Percentiles rank a stretch among this genome's conserved stretches.
phyloP scores from a whole-genome alignment of 768 basidiomycete genomes.

The Lactarius sanguifluus region DNA sequence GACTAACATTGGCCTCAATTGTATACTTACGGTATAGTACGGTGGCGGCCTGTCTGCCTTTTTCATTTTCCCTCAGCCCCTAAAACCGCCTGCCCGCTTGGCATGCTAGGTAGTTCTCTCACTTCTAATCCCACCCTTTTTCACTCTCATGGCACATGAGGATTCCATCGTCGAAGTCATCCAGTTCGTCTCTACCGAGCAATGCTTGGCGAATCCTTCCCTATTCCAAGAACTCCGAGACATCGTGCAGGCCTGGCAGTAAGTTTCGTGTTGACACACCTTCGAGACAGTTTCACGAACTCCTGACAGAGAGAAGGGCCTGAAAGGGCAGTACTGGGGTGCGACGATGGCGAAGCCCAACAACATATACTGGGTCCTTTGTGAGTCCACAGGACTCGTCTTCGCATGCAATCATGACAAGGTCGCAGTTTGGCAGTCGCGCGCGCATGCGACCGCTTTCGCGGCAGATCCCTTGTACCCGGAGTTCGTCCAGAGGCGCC shows the following conservation, averaged over 20 bases:
- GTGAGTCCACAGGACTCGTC: neutral
- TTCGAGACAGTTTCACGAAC: neutral
- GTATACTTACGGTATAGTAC: neutral
- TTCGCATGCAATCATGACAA: neutral
- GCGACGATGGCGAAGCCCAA: neutral
- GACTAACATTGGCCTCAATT: no score
- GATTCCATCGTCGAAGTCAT: slow-evolving; percentile 9
- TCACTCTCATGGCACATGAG: neutral
- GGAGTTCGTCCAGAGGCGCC: neutral
- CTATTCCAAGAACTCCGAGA: slow-evolving; percentile 10
- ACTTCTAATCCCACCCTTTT: neutral
- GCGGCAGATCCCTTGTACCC: slow-evolving; percentile 13
- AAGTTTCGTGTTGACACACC: neutral
- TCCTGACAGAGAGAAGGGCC: slow-evolving; percentile 9
- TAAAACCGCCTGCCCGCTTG: neutral
- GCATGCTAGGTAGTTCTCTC: neutral
- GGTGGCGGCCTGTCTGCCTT: neutral
- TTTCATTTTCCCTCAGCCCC: neutral
- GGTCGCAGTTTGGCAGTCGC: slow-evolving; percentile 17
- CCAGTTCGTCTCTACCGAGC: neutral
- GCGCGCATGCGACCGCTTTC: slow-evolving; percentile 4
- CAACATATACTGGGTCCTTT: slow-evolving; percentile 16
- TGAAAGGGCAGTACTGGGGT: slow-evolving; percentile 23
- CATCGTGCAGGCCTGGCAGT: slow-evolving; percentile 13
- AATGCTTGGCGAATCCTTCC: slow-evolving; percentile 5